phyloP scores from a whole-genome alignment of 306 rosid species.

The Hippophae rhamnoides region DNA sequence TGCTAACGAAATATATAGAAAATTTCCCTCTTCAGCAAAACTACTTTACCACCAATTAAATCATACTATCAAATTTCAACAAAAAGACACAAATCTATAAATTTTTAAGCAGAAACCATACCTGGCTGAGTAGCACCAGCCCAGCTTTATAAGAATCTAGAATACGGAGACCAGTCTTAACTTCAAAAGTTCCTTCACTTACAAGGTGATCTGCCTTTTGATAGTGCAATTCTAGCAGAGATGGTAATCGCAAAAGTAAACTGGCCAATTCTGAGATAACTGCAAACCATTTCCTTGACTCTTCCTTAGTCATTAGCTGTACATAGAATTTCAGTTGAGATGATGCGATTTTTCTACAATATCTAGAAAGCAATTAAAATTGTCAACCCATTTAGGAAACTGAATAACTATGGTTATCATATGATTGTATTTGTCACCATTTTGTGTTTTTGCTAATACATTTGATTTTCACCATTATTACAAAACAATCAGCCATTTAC shows the following conservation, averaged over 20 bases:
- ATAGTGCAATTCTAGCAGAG: constrained; percentile 70
- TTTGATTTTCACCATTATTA: too few species aligned
- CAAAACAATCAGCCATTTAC: too few species aligned
- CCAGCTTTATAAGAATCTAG: constrained; percentile 64
- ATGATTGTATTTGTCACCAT: too few species aligned
- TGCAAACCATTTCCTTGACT: constrained; percentile 57
- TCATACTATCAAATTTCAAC: background rate
- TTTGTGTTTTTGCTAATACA: too few species aligned
- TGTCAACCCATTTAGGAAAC: background rate
- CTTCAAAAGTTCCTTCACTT: constrained; percentile 11
- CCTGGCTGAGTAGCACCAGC: constrained; percentile 71
- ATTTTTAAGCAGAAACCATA: constrained; percentile 9
- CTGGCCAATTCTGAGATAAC: constrained; percentile 62
- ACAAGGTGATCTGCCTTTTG: constrained; percentile 29
- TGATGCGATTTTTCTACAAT: too few species aligned
- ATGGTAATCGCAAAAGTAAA: constrained; percentile 65
- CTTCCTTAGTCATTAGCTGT: constrained; percentile 57
- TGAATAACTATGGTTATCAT: background rate
- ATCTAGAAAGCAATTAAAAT: background rate
- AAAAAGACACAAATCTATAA: background rate
- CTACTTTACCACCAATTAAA: too few species aligned
- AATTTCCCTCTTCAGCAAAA: too few species aligned
- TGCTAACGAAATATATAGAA: too few species aligned
- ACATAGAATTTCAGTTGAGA: constrained; percentile 2
- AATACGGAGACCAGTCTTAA: constrained; percentile 54